Evolutionary conservation across 768 basidiomycete species (phyloP).

Genomic region (Tulasnella sp.): DNA sequence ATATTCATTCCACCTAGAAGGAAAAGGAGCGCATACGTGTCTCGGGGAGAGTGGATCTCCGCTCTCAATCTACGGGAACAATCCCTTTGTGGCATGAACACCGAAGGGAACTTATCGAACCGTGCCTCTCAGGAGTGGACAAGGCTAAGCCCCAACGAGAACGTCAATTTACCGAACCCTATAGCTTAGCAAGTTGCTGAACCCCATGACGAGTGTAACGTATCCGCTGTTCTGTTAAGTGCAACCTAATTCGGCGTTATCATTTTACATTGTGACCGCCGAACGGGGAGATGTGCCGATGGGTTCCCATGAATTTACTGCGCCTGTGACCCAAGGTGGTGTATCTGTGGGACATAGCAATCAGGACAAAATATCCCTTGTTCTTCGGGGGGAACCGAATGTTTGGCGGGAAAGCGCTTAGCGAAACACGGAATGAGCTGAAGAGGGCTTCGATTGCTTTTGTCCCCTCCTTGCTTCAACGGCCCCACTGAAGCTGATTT

Average conservation of each 20-base stretch:
- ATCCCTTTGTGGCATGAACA: constrained; percentile 4
- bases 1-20: background rate
- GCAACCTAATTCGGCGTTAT: constrained; percentile 1
- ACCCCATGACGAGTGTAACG: constrained; percentile 2
- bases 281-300: background rate
- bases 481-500: background rate
- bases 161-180: background rate
- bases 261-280: background rate
- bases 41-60: background rate
- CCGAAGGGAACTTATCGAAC: background rate
- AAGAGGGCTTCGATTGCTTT: background rate
- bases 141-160: background rate
- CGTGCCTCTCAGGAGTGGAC: constrained; percentile 2
- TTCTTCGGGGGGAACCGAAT: constrained; percentile 9
- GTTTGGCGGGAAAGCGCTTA: constrained; percentile 7
- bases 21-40: background rate
- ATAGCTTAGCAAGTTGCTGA: constrained; percentile 10
- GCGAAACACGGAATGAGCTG: background rate
- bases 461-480: background rate
- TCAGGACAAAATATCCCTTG: constrained; percentile 1
- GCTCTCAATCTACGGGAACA: background rate
- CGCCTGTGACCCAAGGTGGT: constrained; percentile 6
- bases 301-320: background rate
- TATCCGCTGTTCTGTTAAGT: constrained; percentile 2
- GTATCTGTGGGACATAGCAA: background rate